phyloP scores from a whole-genome alignment of 208 protist species.

The Acanthamoeba lenticulata region DNA sequence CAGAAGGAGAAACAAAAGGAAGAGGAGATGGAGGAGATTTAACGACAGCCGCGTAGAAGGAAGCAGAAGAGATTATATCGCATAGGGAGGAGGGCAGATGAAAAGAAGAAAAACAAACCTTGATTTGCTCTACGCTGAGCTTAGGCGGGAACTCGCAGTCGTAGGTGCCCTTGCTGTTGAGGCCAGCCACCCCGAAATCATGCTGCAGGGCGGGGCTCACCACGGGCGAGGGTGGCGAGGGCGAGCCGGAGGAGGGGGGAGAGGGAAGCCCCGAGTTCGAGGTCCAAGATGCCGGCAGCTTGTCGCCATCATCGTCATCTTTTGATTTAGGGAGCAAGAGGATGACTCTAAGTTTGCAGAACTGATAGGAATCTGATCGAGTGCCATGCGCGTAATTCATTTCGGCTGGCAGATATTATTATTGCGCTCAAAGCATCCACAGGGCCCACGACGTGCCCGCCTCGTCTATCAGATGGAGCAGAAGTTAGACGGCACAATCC shows the following conservation, averaged over 20 bases:
- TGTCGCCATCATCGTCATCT: neutral
- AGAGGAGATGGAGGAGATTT: neutral
- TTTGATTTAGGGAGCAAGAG: neutral
- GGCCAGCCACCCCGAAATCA: neutral
- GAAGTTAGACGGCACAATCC: no score
- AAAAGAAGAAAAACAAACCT: neutral
- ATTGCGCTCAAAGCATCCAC: neutral
- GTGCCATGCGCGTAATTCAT: neutral
- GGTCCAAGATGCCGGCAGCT: neutral
- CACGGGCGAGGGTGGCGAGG: neutral
- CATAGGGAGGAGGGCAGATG: neutral
- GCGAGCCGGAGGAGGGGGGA: neutral
- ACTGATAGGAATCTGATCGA: neutral
- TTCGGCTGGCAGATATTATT: neutral
- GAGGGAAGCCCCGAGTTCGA: no score
- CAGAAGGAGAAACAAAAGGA: neutral
- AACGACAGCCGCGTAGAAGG: neutral
- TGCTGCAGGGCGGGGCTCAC: neutral
- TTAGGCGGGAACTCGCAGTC: neutral
- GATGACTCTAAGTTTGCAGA: neutral
- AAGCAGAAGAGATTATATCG: neutral
- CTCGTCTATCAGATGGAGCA: no score
- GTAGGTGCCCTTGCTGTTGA: neutral
- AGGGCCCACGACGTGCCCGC: no score
- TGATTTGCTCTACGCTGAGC: neutral